Evolutionary conservation across 2,329 filamentous ascomycete genomes (phyloP).

Genomic region (Phoma sp.): DNA sequence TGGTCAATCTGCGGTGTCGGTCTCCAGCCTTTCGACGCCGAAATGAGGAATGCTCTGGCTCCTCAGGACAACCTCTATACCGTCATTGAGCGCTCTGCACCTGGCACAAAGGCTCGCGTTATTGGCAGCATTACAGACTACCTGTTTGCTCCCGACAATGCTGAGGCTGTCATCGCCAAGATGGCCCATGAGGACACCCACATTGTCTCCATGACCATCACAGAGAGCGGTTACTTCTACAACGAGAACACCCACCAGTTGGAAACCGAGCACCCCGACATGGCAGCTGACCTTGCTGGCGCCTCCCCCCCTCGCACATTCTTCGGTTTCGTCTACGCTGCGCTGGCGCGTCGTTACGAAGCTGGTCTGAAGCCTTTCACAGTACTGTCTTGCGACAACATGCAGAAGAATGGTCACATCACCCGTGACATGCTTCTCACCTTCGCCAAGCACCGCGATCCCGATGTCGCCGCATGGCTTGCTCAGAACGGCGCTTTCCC

Average conservation of each 20-base stretch:
- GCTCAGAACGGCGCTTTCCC: slow-evolving; percentile 38
- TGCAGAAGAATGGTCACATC: slow-evolving; percentile 40
- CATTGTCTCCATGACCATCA: slow-evolving; percentile 40
- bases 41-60: slow-evolving; percentile 33
- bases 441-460: slow-evolving; percentile 31
- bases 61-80: slow-evolving; percentile 40
- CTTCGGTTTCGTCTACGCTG: slow-evolving; percentile 36
- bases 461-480: slow-evolving; percentile 35
- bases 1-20: slow-evolving; percentile 41
- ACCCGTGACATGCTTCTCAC: slow-evolving; percentile 35
- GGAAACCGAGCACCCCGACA: slow-evolving; percentile 33
- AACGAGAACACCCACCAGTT: slow-evolving; percentile 41
- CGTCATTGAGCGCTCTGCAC: slow-evolving; percentile 34
- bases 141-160: slow-evolving; percentile 37
- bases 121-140: slow-evolving; percentile 38
- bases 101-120: slow-evolving; percentile 31
- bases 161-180: slow-evolving; percentile 38
- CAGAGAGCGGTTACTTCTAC: slow-evolving; percentile 39
- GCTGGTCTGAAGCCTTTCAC: slow-evolving; percentile 37
- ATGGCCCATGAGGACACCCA: slow-evolving; percentile 39
- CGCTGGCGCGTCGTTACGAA: slow-evolving; percentile 32
- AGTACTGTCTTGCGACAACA: slow-evolving; percentile 41
- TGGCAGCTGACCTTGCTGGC: slow-evolving; percentile 33
- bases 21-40: slow-evolving; percentile 34
- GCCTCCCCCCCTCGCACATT: slow-evolving; percentile 31